Evolutionary conservation across 345 rosid species (phyloP), one percentile per base, ranked within the genome.

Genomic region (Trapa bicornis): DNA sequence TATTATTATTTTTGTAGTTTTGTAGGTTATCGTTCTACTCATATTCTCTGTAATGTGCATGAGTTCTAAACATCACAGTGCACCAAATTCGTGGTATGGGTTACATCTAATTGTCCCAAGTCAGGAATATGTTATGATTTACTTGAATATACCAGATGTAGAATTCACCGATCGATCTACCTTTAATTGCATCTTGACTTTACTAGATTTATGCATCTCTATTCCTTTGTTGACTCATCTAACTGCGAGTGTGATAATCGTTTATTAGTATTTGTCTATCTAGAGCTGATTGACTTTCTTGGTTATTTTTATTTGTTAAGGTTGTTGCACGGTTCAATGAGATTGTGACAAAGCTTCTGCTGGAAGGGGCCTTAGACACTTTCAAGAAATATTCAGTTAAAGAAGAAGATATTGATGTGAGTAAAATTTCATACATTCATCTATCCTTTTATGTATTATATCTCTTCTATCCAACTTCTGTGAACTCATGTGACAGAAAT

Each of bases 281-380:
- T 61, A 42, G 10, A 14, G 37, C n/a, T 35, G 35, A 13, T 43
- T 35, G 5, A 36, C 48, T 29, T 0, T 60, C 52, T 7, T 33
- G 8, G 7, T 13, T 13, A 60, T 47, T 48, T 10, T 58, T 33
- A 1, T 32, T 43, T 17, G 3, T 41, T 37, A 43, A 94, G 99
- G 97, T 94, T 70, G 92, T 94, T 29, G 96, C 97, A 9, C 81
- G 99, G 73, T 94, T 91, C 79, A 94, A 91, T 75, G 99, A 94
- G 80, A 80, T 94, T 61, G 90, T 94, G 69, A 95, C 99, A 0
- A 89, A 70, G 81, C 83, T 41, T 47, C 85, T 95, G 47, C 78
- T 95, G 67, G 96, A 91, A 60, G 99, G 99, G 70, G 97, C 99
- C 17, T 69, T 95, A 75, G 91, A 77, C 47, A 89, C 96, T 68